These are phyloP conservation scores for Mycosphaerelloides madeirae DNA, from an alignment of 2,329 filamentous ascomycete species.

Conservation along the genomic window DNA sequence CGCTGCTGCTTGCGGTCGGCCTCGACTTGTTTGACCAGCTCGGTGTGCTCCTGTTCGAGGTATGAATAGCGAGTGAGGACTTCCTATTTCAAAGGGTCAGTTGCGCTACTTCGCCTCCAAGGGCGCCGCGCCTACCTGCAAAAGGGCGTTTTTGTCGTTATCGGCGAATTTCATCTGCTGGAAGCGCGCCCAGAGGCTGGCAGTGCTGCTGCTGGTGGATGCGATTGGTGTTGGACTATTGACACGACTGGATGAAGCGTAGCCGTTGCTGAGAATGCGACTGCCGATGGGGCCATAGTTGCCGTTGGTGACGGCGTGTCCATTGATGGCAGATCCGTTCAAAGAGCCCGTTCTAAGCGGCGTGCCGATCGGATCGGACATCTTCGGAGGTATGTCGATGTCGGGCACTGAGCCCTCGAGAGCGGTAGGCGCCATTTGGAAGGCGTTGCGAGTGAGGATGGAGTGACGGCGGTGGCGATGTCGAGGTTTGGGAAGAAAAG, in stretches of 20 bases:
- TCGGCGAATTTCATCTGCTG: slow-evolving; percentile 31
- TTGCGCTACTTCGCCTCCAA: background rate
- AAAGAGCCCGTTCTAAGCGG: slow-evolving; percentile 16
- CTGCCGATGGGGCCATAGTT: slow-evolving; percentile 7
- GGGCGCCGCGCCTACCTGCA: slow-evolving; percentile 21
- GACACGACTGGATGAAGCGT: background rate
- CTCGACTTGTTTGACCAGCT: slow-evolving; percentile 20
- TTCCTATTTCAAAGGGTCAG: slow-evolving; percentile 28
- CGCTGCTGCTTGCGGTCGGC: slow-evolving; percentile 18
- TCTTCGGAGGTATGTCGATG: slow-evolving; percentile 10
- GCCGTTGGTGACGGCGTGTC: slow-evolving; percentile 1
- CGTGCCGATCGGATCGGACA: slow-evolving; percentile 19
- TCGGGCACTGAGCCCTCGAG: slow-evolving; percentile 14
- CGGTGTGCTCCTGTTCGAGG: slow-evolving; percentile 30
- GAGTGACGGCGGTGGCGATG: background rate
- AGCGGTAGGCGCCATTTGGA: slow-evolving; percentile 2
- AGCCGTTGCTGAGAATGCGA: slow-evolving; percentile 3
- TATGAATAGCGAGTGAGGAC: slow-evolving; percentile 38
- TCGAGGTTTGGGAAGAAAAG: background rate
- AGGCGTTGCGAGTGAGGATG: background rate
- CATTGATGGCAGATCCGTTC: slow-evolving; percentile 4
- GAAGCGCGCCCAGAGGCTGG: slow-evolving; percentile 29
- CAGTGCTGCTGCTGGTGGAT: background rate
- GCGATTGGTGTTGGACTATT: background rate
- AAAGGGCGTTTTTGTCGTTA: slow-evolving; percentile 30